Conservation (phyloP, 176 grass and related monocot species). For the Oryza coarctata region DNA sequence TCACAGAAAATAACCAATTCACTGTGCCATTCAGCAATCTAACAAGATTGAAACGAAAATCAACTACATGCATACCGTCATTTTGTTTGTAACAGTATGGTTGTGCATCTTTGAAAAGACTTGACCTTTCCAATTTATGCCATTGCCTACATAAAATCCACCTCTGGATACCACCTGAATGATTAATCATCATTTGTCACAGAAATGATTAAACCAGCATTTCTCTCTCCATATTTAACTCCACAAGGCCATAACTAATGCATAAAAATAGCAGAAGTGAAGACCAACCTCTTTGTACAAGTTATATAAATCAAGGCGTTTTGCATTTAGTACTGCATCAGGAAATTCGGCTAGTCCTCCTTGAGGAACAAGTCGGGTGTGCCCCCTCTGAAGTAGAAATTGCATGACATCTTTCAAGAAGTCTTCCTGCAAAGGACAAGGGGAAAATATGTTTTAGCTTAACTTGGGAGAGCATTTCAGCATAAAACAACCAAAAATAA, state of each 20-base stretch:
- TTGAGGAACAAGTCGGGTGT: slow-evolving; percentile 61
- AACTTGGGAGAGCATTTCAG: background rate
- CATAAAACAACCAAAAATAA: background rate
- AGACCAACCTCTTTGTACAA: slow-evolving; percentile 72
- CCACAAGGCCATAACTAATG: background rate
- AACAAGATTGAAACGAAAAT: background rate
- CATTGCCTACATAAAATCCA: slow-evolving; percentile 83
- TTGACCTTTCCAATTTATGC: slow-evolving; percentile 94
- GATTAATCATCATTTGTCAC: background rate
- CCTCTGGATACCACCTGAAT: slow-evolving; percentile 77
- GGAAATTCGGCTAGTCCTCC: slow-evolving; percentile 70
- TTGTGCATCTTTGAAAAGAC: slow-evolving; percentile 88
- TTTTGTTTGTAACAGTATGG: slow-evolving; percentile 78
- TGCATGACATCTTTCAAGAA: slow-evolving; percentile 81
- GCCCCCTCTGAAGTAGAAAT: slow-evolving; percentile 62
- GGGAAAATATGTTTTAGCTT: background rate
- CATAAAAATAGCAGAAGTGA: background rate
- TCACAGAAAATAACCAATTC: background rate
- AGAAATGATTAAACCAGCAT: background rate
- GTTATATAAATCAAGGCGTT: slow-evolving; percentile 77
- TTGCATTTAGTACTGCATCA: slow-evolving; percentile 71
- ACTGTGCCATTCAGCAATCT: background rate
- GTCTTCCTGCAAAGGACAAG: slow-evolving; percentile 54
- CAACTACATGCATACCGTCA: slow-evolving; percentile 48
- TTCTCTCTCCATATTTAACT: background rate